These are phyloP conservation scores for Hypoxylon sp. DNA, from an alignment of 2,329 filamentous ascomycete genomes.

Conservation along the genomic window DNA sequence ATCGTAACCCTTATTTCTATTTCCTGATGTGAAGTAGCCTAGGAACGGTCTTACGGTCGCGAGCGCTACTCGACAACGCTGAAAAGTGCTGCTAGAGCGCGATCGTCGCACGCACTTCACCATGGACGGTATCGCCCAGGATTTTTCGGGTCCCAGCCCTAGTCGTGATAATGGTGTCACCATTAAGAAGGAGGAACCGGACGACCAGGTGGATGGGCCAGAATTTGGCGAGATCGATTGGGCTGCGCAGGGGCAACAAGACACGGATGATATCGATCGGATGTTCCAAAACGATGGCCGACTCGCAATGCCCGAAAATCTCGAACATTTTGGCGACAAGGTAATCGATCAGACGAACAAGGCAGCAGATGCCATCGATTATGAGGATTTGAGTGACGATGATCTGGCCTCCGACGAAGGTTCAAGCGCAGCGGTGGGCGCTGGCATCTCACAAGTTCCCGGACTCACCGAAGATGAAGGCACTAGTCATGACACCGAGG, in stretches of 20 bases:
- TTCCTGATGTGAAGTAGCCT: conserved; percentile 25
- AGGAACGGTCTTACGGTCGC: conserved; percentile 12
- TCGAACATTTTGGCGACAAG: conserved; percentile 52
- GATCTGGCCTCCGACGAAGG: conserved; percentile 80
- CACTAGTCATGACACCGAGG: conserved; percentile 64
- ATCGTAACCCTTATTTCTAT: conserved; percentile 11
- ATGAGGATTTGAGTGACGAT: conserved; percentile 88
- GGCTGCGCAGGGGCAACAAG: conserved; percentile 41
- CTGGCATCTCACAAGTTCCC: conserved; percentile 56
- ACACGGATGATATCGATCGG: conserved; percentile 50
- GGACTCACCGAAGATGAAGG: conserved; percentile 67
- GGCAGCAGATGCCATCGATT: conserved; percentile 91
- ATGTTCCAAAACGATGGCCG: conserved; percentile 61
- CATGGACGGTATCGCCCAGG: conserved; percentile 13
- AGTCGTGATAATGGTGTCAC: conserved; percentile 22
- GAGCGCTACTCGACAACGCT: conserved; percentile 21
- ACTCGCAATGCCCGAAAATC: conserved; percentile 54
- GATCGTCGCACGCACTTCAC: conserved; percentile 2
- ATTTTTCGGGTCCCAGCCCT: conserved; percentile 19
- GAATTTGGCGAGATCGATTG: conserved; percentile 42
- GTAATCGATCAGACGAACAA: conserved; percentile 76
- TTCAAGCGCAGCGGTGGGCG: conserved; percentile 43
- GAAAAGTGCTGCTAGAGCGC: conserved; percentile 2
- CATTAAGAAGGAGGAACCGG: conserved; percentile 43
- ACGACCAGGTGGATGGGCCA: conserved; percentile 32